Base-by-base conservation (phyloP, 2,329 filamentous ascomycete genomes). In the Pezicula neosporulosa region DNA sequence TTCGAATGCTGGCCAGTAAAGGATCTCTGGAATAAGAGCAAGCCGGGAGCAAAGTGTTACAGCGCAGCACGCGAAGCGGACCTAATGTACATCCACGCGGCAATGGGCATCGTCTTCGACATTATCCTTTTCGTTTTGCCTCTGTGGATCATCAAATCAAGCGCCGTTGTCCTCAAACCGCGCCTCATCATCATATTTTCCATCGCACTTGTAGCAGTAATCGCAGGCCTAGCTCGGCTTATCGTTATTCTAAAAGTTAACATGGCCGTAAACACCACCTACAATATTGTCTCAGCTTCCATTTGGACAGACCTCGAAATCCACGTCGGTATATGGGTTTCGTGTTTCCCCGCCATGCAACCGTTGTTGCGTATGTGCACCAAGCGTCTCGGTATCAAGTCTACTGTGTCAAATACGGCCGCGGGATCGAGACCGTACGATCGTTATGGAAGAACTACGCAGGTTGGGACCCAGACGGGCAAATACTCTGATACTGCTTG, bases 271-370 rank as follows among this genome's bases (percentile, higher is more conserved):
- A 66, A 71, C 43, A 60, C 65, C 27, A 73, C 70, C 3, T 69
- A 66, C 54, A 65, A 67, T 16, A 71, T 73, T 60, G 56, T 64
- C 13, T 65, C 56, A 6, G 62, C 67, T n/a, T 64, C 61, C 28
- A 57, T 67, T 8, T 74, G 70, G 71, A 73, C 70, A 7, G 66
- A 71, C 47, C 58, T 73, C 5, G 72, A 75, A 55, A 63, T 66
- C 41, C 71, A 75, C 52, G 60, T 70, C 41, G 72, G 71, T n/a
- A 60, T 75, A 28, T 75, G 72, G 71, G 69, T 70, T 43, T 63
- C 65, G 12, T 74, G 70, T 53, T 69, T 73, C 37, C 70, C 71
- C 4, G 64, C 71, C 2, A 55, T 74, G 10, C 70, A 73, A 37
- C 69, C 70, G 2, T 50, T 73, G 15, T 51, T 71, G 6, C 67